phyloP scores from a whole-genome alignment of 2,329 filamentous ascomycete genomes.

The Neofusicoccum sp. region DNA sequence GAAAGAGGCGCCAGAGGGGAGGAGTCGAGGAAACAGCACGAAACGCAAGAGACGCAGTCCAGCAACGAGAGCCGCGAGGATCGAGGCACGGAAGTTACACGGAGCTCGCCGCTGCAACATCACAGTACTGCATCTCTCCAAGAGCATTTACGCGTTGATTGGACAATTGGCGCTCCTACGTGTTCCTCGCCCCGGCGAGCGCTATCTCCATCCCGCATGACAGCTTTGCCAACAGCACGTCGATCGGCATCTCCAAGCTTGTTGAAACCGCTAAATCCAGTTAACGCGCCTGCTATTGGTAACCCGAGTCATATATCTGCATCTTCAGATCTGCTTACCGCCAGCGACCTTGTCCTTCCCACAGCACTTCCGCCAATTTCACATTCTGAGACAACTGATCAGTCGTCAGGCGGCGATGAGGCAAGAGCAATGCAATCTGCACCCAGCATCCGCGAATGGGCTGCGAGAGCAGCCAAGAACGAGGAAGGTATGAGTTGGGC shows the following conservation, averaged over 20 bases:
- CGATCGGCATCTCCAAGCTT: no score
- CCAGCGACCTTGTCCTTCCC: neutral
- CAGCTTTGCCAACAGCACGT: no score
- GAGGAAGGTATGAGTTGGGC: constrained; percentile 42
- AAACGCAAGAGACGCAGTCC: constrained; percentile 1
- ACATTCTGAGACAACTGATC: neutral
- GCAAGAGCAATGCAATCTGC: neutral
- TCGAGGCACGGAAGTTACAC: no score
- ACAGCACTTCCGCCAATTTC: neutral
- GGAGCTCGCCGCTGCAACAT: neutral
- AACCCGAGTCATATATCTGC: no score
- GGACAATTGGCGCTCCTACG: no score
- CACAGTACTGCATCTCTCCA: neutral
- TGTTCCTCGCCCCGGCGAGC: no score
- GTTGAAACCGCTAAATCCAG: no score
- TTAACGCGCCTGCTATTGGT: neutral
- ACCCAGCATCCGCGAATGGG: constrained; percentile 13
- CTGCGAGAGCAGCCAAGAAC: neutral
- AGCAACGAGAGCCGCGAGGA: neutral
- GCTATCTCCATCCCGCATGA: no score
- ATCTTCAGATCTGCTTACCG: neutral
- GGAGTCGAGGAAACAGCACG: constrained; percentile 7
- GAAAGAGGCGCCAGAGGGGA: neutral
- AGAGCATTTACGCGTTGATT: no score
- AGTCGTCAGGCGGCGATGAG: neutral